Conservation (phyloP, 169 alveolate species). For the Babesia sp. region DNA sequence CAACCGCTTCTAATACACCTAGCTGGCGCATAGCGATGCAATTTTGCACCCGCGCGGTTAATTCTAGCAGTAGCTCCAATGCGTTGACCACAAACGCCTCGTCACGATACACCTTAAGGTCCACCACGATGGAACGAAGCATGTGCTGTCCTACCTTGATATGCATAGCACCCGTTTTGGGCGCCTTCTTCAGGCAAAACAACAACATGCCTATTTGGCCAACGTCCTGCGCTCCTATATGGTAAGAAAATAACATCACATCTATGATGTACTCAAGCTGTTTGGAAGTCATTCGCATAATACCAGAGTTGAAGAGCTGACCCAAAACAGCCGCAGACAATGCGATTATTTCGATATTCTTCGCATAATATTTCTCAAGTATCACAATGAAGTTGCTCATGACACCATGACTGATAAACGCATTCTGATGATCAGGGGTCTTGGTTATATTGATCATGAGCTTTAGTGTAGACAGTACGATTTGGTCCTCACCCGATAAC, state of each 20-base stretch:
- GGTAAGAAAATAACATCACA: constrained; percentile 41
- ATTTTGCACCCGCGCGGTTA: constrained; percentile 42
- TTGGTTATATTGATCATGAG: constrained; percentile 63
- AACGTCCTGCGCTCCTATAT: constrained; percentile 22
- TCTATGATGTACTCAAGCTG: constrained; percentile 53
- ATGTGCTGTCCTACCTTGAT: constrained; percentile 48
- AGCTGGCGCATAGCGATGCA: constrained; percentile 46
- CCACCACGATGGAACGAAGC: constrained; percentile 23
- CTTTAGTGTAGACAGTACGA: constrained; percentile 46
- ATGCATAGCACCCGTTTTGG: constrained; percentile 11
- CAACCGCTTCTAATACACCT: constrained; percentile 21
- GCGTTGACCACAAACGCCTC: constrained; percentile 39
- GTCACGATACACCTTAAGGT: constrained; percentile 26
- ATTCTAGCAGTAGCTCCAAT: constrained; percentile 42
- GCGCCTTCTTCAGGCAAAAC: constrained; percentile 52
- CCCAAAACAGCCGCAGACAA: constrained; percentile 60
- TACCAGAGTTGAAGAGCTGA: constrained; percentile 42
- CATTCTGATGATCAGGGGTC: constrained; percentile 32
- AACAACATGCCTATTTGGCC: constrained; percentile 16
- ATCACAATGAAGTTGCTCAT: constrained; percentile 25
- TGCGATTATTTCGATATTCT: constrained; percentile 21
- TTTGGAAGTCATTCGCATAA: constrained; percentile 5
- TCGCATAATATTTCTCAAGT: constrained; percentile 26
- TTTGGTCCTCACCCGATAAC: constrained; percentile 30
- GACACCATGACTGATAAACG: constrained; percentile 39